Percentiles rank a stretch among this genome's conserved stretches.
These are phyloP conservation scores for Leishmania turanica DNA, from an alignment of 208 protist species.

Conservation along the genomic window DNA sequence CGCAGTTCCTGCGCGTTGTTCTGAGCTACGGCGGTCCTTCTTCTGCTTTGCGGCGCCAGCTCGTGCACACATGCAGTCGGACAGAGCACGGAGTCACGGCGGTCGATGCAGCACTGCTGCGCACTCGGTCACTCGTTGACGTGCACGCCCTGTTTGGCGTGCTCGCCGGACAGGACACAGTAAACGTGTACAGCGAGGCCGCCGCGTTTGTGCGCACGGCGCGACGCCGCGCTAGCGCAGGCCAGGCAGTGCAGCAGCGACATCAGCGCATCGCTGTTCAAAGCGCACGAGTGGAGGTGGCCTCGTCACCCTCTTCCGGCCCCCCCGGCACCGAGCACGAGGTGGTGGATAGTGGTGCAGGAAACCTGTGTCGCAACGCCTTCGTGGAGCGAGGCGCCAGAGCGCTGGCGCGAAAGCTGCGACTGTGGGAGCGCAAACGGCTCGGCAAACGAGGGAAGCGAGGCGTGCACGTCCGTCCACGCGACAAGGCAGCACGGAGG, in stretches of 20 bases:
- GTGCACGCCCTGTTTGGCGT: conserved; percentile 54
- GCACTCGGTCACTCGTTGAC: conserved; percentile 39
- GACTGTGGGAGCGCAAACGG: conserved; percentile 12
- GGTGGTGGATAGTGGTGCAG: not conserved
- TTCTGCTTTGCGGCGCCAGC: conserved; percentile 22
- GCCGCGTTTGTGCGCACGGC: conserved; percentile 30
- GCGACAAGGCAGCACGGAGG: not conserved
- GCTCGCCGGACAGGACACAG: conserved; percentile 42
- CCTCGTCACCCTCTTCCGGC: not conserved
- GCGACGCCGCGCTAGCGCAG: conserved; percentile 6
- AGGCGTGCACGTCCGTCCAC: not conserved
- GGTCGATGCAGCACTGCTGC: conserved; percentile 31
- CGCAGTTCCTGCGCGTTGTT: conserved; percentile 28
- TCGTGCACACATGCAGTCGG: conserved; percentile 23
- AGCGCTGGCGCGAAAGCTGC: conserved; percentile 8
- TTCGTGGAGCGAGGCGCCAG: conserved; percentile 27
- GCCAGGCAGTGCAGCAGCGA: not conserved
- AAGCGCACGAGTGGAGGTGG: conserved; percentile 12
- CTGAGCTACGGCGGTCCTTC: conserved; percentile 43
- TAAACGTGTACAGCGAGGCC: conserved; percentile 56
- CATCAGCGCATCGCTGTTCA: conserved; percentile 8
- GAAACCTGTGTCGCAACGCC: not conserved
- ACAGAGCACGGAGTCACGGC: not conserved
- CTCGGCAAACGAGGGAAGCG: conserved; percentile 9
- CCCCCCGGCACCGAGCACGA: not conserved